Evolutionary conservation across 176 grass and related monocot species (phyloP).

Genomic region (Pontederia crassipes): DNA sequence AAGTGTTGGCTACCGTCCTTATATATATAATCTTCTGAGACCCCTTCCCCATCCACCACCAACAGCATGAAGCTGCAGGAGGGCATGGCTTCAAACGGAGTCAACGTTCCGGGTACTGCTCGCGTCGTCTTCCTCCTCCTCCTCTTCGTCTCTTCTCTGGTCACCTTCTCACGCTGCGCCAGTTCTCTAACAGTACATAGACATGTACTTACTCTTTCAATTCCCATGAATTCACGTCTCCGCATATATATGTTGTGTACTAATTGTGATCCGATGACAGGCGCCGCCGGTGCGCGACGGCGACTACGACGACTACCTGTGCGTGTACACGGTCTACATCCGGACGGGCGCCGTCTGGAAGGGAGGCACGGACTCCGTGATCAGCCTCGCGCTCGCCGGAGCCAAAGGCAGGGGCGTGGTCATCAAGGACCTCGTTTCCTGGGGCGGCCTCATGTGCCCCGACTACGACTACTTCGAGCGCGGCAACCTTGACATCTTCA

Average conservation of each 20-base stretch:
- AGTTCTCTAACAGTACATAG: too few species aligned
- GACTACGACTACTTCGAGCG: slow-evolving; percentile 84
- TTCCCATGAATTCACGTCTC: too few species aligned
- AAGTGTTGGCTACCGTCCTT: too few species aligned
- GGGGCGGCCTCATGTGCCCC: slow-evolving; percentile 63
- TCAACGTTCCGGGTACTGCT: too few species aligned
- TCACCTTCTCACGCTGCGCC: too few species aligned
- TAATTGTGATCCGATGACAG: not conserved
- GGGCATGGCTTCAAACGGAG: too few species aligned
- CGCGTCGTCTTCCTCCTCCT: too few species aligned
- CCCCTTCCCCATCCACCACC: too few species aligned
- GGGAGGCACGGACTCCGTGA: slow-evolving; percentile 63
- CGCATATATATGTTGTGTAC: not conserved
- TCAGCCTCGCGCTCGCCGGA: slow-evolving; percentile 44
- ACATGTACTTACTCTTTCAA: too few species aligned
- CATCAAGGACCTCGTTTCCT: slow-evolving; percentile 53
- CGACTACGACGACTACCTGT: slow-evolving; percentile 22
- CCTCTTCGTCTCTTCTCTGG: too few species aligned
- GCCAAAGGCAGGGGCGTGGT: slow-evolving; percentile 36
- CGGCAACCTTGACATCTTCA: slow-evolving; percentile 96
- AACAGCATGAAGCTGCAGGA: too few species aligned
- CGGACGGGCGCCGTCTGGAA: slow-evolving; percentile 80
- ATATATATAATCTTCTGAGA: too few species aligned
- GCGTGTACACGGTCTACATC: slow-evolving; percentile 92
- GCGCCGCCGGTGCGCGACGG: slow-evolving; percentile 15